A percentile compares a stretch with the other conserved stretches of the same genome.
These are phyloP conservation scores for Stephania yunnanensis DNA, from an alignment of 164 flowering plant genomes.

Conservation along the genomic window DNA sequence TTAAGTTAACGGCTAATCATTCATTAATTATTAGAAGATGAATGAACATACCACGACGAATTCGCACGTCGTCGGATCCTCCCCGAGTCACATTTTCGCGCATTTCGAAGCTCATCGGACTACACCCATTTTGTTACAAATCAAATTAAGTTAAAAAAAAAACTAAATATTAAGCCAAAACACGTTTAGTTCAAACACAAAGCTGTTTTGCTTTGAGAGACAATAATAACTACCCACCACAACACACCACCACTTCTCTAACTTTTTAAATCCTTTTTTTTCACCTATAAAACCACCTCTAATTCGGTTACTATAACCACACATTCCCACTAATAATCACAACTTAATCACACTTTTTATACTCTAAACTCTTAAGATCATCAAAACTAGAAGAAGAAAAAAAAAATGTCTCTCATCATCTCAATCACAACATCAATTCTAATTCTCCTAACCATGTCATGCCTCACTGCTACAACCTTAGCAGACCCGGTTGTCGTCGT, in stretches of 20 bases:
- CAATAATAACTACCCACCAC: background rate
- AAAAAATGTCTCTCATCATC: background rate
- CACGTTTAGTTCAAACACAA: background rate
- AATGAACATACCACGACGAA: background rate
- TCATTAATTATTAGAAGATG: background rate
- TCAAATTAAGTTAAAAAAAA: no score
- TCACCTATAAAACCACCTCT: background rate
- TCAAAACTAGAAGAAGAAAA: background rate
- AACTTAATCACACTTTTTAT: background rate
- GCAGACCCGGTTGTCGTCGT: background rate
- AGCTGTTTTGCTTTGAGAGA: background rate
- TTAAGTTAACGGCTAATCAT: background rate
- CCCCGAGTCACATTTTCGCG: no score
- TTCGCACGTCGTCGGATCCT: no score
- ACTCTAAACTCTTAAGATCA: no score
- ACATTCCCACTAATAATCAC: background rate
- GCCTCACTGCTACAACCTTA: background rate
- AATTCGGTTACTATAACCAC: background rate
- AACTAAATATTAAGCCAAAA: no score
- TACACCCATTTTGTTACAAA: no score
- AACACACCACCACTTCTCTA: background rate
- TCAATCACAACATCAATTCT: background rate
- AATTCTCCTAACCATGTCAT: background rate
- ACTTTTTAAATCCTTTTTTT: background rate
- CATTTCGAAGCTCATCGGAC: no score